Evolutionary conservation across 2,329 filamentous ascomycete species (phyloP).

Genomic region (Talaromyces sp.): DNA sequence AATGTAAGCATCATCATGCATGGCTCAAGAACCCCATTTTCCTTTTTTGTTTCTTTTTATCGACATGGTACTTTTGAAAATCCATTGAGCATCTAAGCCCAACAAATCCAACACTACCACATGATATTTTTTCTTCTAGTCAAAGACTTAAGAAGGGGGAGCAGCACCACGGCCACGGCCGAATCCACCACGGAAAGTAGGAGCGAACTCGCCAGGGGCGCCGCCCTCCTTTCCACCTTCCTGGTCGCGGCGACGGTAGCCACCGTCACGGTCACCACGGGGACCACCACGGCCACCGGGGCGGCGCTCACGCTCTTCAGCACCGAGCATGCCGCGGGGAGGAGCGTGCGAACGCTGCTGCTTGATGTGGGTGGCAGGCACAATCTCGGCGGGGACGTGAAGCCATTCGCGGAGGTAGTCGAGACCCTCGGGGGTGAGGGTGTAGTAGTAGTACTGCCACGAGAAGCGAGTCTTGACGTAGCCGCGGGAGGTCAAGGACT

Average conservation of each 20-base stretch:
- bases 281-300: conserved; percentile 76
- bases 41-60: not conserved
- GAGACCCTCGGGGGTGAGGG: conserved; percentile 97
- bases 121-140: conserved; percentile 18
- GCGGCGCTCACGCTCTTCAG: conserved; percentile 72
- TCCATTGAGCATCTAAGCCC: conserved; percentile 17
- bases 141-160: conserved; percentile 40
- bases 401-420: conserved; percentile 99
- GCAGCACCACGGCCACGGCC: conserved; percentile 81
- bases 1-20: not conserved
- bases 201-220: conserved; percentile 87
- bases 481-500: conserved; percentile 96
- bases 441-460: conserved; percentile 99
- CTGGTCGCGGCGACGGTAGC: conserved; percentile 86
- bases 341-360: conserved; percentile 98
- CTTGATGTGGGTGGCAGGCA: conserved; percentile 99
- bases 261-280: conserved; percentile 63
- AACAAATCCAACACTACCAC: conserved; percentile 16
- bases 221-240: conserved; percentile 79
- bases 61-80: not conserved
- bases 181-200: conserved; percentile 86
- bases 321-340: conserved; percentile 96
- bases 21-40: not conserved
- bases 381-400: conserved; percentile 98
- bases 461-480: conserved; percentile 99